phyloP scores from a whole-genome alignment of 2,329 filamentous ascomycete genomes.

The Apiospora phragmitis region DNA sequence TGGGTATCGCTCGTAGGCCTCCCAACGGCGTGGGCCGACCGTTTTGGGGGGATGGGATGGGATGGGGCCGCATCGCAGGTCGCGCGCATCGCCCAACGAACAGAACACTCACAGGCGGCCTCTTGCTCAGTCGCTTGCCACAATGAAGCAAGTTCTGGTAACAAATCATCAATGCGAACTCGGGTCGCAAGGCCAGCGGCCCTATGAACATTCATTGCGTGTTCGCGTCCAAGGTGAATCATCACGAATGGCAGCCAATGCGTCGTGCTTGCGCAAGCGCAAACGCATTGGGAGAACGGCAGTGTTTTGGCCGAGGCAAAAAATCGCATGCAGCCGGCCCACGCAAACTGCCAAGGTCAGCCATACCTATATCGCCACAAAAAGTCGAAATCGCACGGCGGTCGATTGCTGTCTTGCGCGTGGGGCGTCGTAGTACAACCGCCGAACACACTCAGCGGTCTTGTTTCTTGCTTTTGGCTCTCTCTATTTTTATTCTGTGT shows the following conservation, averaged over 20 bases:
- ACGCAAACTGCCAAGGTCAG: neutral
- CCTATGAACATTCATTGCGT: neutral
- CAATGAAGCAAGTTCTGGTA: neutral
- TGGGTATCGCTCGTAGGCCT: neutral
- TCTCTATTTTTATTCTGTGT: neutral
- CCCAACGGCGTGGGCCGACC: neutral
- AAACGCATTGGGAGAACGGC: neutral
- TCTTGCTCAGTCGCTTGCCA: neutral
- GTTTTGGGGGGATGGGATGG: neutral
- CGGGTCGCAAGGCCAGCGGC: neutral
- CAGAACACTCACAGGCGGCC: neutral
- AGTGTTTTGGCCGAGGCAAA: neutral
- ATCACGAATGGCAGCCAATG: neutral
- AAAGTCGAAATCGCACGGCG: neutral
- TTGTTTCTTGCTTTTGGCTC: neutral
- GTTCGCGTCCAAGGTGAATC: neutral
- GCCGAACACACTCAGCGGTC: slow-evolving; percentile 1
- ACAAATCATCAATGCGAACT: neutral
- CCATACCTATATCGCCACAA: neutral
- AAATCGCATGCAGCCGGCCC: neutral
- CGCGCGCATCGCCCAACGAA: slow-evolving; percentile 3
- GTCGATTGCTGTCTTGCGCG: neutral
- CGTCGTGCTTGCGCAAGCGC: neutral
- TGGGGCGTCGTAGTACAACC: neutral
- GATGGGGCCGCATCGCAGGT: slow-evolving; percentile 6